phyloP scores from a whole-genome alignment of 2,329 filamentous ascomycete species.

The Arthroderma uncinatum region DNA sequence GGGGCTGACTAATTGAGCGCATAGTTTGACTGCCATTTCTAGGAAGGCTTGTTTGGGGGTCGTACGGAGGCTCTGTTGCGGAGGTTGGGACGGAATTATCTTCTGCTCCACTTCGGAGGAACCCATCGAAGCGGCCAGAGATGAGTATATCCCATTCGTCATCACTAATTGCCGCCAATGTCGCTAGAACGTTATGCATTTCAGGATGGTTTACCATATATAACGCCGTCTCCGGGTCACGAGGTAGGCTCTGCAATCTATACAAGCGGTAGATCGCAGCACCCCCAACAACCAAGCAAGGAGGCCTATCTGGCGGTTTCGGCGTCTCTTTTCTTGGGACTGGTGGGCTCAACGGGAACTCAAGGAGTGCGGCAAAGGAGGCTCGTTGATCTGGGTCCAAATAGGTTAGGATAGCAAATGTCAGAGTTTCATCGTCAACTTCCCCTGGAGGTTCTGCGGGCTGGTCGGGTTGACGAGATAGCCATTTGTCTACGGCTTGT shows the following conservation, averaged over 20 bases:
- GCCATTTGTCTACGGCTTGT: slow-evolving; percentile 81
- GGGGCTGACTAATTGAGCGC: slow-evolving; percentile 32
- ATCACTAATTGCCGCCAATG: slow-evolving; percentile 73
- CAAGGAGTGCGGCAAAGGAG: slow-evolving; percentile 70
- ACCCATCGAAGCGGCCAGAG: slow-evolving; percentile 89
- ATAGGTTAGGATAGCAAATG: slow-evolving; percentile 86
- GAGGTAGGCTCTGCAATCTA: slow-evolving; percentile 57
- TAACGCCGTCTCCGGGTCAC: slow-evolving; percentile 75
- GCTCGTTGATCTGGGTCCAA: slow-evolving; percentile 64
- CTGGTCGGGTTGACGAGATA: slow-evolving; percentile 65
- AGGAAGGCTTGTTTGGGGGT: slow-evolving; percentile 24
- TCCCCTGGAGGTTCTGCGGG: slow-evolving; percentile 69
- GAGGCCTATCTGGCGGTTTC: slow-evolving; percentile 52
- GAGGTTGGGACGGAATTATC: slow-evolving; percentile 27
- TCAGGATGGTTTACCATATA: slow-evolving; percentile 73
- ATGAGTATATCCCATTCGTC: slow-evolving; percentile 96
- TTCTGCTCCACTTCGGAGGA: slow-evolving; percentile 86
- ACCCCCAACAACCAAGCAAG: slow-evolving; percentile 63
- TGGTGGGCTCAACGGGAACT: slow-evolving; percentile 45
- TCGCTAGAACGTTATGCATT: slow-evolving; percentile 77
- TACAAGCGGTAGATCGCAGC: slow-evolving; percentile 77
- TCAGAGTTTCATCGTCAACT: slow-evolving; percentile 85
- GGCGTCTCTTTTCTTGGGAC: slow-evolving; percentile 55
- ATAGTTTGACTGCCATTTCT: slow-evolving; percentile 22
- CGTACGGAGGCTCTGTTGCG: slow-evolving; percentile 17